These are phyloP conservation scores for Nemania sp. DNA, from an alignment of 2,329 filamentous ascomycete genomes.

Conservation along the genomic window DNA sequence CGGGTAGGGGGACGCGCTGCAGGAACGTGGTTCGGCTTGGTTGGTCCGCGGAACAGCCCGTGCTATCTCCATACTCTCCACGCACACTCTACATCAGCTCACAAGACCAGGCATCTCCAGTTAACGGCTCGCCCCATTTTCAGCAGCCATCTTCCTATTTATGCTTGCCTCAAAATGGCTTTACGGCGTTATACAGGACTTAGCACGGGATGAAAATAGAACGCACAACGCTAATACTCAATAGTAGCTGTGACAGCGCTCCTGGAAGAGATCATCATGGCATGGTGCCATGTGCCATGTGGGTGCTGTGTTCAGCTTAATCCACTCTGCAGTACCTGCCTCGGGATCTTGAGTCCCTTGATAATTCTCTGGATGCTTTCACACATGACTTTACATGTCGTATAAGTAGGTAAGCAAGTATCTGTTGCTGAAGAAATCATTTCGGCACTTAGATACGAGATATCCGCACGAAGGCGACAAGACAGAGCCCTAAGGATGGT, in stretches of 20 bases:
- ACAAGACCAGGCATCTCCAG: neutral
- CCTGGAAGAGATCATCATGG: neutral
- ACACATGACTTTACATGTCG: neutral
- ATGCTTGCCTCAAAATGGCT: neutral
- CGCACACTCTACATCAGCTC: neutral
- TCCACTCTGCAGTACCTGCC: neutral
- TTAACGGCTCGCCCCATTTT: neutral
- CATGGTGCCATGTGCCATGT: neutral
- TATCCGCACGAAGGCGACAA: neutral
- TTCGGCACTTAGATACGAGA: neutral
- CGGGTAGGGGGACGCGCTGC: neutral
- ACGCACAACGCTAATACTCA: neutral
- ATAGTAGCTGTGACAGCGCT: neutral
- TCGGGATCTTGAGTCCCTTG: neutral
- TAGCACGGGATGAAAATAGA: neutral
- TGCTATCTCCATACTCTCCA: neutral
- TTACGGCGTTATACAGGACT: neutral
- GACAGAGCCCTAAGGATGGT: neutral
- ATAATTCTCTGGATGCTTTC: neutral
- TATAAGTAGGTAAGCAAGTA: neutral
- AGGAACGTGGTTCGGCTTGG: slow-evolving; percentile 20
- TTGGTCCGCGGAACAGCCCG: slow-evolving; percentile 7
- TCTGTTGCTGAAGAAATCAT: neutral
- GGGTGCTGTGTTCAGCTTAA: neutral
- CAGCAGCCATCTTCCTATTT: neutral